Base-by-base conservation (phyloP, 345 rosid species). In the Mallotus nudiflorus region DNA sequence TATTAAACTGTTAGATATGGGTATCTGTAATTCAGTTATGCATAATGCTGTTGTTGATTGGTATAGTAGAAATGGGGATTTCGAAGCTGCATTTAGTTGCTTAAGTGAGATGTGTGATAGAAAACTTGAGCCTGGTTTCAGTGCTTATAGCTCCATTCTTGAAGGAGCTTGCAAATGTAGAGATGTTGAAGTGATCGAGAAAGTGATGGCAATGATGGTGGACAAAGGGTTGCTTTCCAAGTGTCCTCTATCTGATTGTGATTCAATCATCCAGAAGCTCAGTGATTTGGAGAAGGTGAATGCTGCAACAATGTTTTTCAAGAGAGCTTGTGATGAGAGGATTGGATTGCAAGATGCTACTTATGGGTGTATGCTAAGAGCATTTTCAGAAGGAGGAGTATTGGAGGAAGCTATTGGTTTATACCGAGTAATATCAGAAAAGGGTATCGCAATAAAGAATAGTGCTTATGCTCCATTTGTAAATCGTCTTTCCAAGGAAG, bases 151-250 rank as follows among this genome's bases (percentile, higher is more conserved):
- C 73, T 79, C 82, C 6, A 51, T 89, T 22, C 91, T 91, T 63
- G 96, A 91, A 75, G 91, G 85, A 73, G 96, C 82, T 7, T 88
- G 93, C 74, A 83, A 65, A 77, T 67, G 56, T 55, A 68, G 77
- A 57, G 78, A 85, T 42, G 61, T 54, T 11, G 85, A 82, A 79
- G 78, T 76, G 63, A 77, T 77, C 42, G 83, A 84, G 62, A 85
- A 70, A 76, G 74, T 84, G 48, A 59, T 80, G 71, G 49, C 53
- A 65, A 44, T 80, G 31, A 80, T 86, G 91, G 68, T 56, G 3
- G 78, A 85, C 78, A 86, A 81, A 74, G 73, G 68, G 35, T 66
- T 85, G 68, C 80, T 85, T 61, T 74, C 75, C 0, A 71, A 51
- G 15, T 0, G 18, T 52, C 68, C 19, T 31, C 71, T 73, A 12